These are phyloP conservation scores for Ascodesmis nigricans DNA, from an alignment of 495 filamentous ascomycete species.

Conservation along the genomic window DNA sequence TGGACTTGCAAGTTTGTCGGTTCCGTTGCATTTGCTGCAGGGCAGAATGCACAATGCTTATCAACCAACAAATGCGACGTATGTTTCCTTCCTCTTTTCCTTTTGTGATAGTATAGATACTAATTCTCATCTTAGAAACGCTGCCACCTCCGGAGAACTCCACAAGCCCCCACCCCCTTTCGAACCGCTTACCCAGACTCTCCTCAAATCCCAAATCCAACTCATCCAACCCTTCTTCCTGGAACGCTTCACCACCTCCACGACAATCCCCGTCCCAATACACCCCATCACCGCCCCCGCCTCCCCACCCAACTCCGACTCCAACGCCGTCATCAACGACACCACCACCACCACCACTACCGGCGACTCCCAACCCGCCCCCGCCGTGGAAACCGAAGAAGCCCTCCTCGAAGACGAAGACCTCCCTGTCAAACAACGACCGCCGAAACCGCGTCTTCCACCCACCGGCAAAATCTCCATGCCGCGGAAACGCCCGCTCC, in stretches of 20 bases:
- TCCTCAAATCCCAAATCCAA: constrained; percentile 54
- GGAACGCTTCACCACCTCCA: constrained; percentile 64
- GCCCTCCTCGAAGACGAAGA: constrained; percentile 88
- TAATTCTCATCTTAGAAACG: constrained; percentile 18
- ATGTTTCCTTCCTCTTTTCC: constrained; percentile 3
- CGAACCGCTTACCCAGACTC: constrained; percentile 60
- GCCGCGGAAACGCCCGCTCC: constrained; percentile 67
- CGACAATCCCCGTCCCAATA: too few species aligned
- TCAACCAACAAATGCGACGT: constrained; percentile 42
- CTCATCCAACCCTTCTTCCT: constrained; percentile 78
- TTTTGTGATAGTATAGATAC: constrained; percentile 5
- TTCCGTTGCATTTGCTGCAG: constrained; percentile 85
- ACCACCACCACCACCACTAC: too few species aligned
- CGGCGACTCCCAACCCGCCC: too few species aligned
- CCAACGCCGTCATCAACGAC: too few species aligned
- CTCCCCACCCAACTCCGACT: too few species aligned
- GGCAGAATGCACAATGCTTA: constrained; percentile 65
- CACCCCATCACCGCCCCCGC: too few species aligned
- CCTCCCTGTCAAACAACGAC: constrained; percentile 70
- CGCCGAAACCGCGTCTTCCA: constrained; percentile 77
- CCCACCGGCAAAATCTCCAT: constrained; percentile 86
- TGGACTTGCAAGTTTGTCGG: constrained; percentile 60
- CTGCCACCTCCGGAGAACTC: constrained; percentile 32
- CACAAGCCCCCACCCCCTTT: constrained; percentile 50
- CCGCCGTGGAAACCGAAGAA: too few species aligned